Base-by-base conservation (phyloP, 1,284 basidiomycete species). In the Apiotrichum porosum region DNA sequence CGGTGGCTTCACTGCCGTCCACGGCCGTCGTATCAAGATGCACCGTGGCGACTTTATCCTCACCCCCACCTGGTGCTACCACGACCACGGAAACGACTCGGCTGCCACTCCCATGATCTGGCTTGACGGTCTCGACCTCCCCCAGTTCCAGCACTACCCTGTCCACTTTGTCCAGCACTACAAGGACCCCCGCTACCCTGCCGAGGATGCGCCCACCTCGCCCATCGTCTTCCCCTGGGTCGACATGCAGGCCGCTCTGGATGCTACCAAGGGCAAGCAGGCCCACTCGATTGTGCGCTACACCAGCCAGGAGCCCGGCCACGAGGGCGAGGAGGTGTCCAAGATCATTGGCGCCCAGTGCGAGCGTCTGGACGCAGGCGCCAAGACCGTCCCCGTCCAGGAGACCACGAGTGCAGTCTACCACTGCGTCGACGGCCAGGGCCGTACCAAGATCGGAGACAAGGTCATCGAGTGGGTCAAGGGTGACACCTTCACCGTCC, bases 91-190 rank as follows among this genome's bases (percentile, higher is more conserved):
- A 2, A 59, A 57, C 37, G 57, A 56, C 21, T 35, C 35, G 6
- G 34, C 23, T 12, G 53, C 54, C 1, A 22, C 44, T 4, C 57
- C 57, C 18, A 59, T 59, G 57, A 57, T 59, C 44, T 59, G 57
- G 57, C 47, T 59, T 15, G 57, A 59, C 39, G 57, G 57, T 23
- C 47, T 59, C 34, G 54, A 59, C 26, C 51, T 59, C 12, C 57
- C 57, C 15, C 51, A 54, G 37, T 56, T 49, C 36, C 54, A 57
- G 35, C 52, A 56, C 44, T 57, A 49, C 40, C 57, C 57, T 3
- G 49, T 56, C 14, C 54, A 59, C 37, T 59, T 59, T 37, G 57
- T 42, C 1, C 54, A 59, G 28, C 54, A 59, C 44, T 59, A 56
- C 41, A 35, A 42, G 13, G 31, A 46, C 22, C 51, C 57, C 5